Base-by-base conservation (phyloP, 2,329 filamentous ascomycete genomes). In the Epichloe sp. region DNA sequence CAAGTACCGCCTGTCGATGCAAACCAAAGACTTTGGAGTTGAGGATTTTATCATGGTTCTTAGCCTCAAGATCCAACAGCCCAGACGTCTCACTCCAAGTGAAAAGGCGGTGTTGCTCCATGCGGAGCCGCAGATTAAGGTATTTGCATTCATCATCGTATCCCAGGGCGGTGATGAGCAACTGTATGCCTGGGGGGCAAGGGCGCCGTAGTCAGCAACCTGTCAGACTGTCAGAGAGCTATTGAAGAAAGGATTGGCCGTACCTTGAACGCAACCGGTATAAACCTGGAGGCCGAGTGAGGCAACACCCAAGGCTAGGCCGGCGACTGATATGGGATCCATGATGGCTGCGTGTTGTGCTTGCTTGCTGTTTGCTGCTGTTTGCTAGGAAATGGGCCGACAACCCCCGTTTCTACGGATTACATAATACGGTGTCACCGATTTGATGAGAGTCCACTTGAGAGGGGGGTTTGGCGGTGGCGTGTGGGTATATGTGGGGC, bases 21-120 rank as follows among this genome's bases (percentile, higher is more conserved):
- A 75, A 61, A 35, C 71, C 64, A 54, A 75, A 75, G 15, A 70
- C 67, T 57, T 75, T 75, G 44, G 72, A 72, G 53, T 70, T 65
- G 37, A 71, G 63, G 3, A 75, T 60, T 52, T 67, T 72, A 37
- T 67, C 61, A 44, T 66, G 59, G 45, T 71, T 65, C 47, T 71
- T 65, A 21, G 57, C 59, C 48, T 71, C 69, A 12, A 74, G 60
- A 51, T 73, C 72, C 12, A 74, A 62, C 17, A 76, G 58, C 8
- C 72, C 73, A 11, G 71, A 74, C 2, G 71, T 70, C 55, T 75
- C 71, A 54, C 70, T 72, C 72, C 72, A 75, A 41, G 70, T 71
- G 53, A 72, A 74, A 14, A 75, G 64, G 23, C 72, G 65, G 54
- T 75, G 71, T 60, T 76, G 71, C 57, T 75, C 72, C 68, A 75